These are phyloP conservation scores for Eimeria necatrix DNA, from an alignment of 169 alveolate genomes.

Conservation along the genomic window DNA sequence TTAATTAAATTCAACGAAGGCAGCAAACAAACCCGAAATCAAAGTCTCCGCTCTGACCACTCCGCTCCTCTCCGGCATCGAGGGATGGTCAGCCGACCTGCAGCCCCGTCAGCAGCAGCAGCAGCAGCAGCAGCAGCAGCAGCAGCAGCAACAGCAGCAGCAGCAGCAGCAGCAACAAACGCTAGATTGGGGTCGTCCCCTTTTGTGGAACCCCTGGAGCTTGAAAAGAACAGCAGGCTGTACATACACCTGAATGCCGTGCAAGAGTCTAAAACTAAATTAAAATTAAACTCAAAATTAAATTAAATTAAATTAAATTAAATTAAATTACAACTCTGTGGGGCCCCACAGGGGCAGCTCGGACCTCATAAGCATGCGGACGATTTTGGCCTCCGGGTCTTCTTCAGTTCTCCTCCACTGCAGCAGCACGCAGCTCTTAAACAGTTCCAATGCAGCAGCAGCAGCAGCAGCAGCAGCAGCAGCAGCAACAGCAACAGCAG, in stretches of 20 bases:
- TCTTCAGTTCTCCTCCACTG: conserved; percentile 77
- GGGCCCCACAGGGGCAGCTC: neutral
- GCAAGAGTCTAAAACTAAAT: neutral
- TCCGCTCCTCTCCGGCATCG: conserved; percentile 68
- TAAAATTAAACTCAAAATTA: neutral
- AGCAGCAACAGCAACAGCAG: neutral
- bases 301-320: neutral
- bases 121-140: too few relatives aligned
- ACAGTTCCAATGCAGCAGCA: neutral
- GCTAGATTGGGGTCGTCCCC: neutral
- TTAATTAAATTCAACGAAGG: neutral
- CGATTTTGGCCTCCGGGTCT: conserved; percentile 54
- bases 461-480: too few relatives aligned
- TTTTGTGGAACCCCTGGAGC: neutral
- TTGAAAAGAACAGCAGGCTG: neutral
- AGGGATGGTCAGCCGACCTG: conserved; percentile 81
- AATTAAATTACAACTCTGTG: neutral
- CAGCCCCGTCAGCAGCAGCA: too few relatives aligned
- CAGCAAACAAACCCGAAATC: conserved; percentile 53
- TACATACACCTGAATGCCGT: neutral
- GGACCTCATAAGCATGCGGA: conserved; percentile 60
- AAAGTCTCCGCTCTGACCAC: conserved; percentile 78
- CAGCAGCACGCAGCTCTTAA: too few relatives aligned
- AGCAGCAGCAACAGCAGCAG: neutral
- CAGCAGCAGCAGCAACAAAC: neutral